phyloP scores from a whole-genome alignment of 345 rosid genomes.

The Gossypium turneri region DNA sequence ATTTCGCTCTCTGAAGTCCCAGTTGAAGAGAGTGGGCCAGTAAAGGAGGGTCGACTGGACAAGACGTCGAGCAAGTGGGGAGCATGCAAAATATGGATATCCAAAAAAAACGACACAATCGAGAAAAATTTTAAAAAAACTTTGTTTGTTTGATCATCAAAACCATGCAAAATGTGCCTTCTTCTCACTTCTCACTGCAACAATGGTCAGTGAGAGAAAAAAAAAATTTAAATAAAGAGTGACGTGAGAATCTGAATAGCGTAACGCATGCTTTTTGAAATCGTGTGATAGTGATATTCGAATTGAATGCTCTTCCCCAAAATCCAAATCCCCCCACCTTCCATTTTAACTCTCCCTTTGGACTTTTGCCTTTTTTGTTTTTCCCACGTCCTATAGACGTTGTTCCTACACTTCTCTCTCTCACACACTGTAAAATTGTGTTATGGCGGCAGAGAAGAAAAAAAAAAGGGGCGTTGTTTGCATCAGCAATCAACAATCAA shows the following conservation, averaged over 20 bases:
- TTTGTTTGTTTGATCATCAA: neutral
- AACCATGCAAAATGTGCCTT: neutral
- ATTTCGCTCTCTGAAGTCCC: too few relatives aligned
- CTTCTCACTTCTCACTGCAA: neutral
- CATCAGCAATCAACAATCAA: constrained; percentile 4
- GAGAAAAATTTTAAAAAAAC: neutral
- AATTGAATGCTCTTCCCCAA: constrained; percentile 23
- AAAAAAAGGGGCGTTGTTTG: constrained; percentile 11
- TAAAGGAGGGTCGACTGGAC: neutral
- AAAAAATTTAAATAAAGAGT: neutral
- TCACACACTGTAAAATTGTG: neutral
- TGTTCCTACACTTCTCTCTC: neutral
- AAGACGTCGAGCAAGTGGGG: neutral
- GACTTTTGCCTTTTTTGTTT: neutral
- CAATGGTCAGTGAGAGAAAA: neutral
- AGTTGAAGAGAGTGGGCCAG: neutral
- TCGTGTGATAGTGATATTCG: constrained; percentile 33
- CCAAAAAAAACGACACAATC: neutral
- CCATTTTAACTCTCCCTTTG: constrained; percentile 1
- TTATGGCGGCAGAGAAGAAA: constrained; percentile 35
- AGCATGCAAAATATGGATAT: neutral
- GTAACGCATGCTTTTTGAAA: constrained; percentile 33
- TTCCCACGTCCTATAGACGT: neutral
- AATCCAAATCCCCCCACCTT: neutral
- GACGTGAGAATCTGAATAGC: constrained; percentile 22